Evolutionary conservation across 1,284 basidiomycete species (phyloP), one percentile per base, ranked within the genome.

Genomic region (Volvariella volvacea): DNA sequence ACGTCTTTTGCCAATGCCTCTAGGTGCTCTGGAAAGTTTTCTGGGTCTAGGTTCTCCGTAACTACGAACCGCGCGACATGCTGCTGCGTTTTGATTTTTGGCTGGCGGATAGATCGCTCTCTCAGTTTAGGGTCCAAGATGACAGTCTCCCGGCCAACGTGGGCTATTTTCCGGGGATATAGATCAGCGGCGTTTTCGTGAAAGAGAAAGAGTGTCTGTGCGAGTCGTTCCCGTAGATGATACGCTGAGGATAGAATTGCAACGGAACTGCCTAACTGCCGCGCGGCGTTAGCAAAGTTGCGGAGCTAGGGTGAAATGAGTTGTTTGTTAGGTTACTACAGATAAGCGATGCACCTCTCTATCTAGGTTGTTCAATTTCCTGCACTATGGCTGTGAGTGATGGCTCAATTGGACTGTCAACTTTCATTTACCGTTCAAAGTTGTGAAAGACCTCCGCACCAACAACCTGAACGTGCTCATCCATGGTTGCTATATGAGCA

Each of bases 261-360:
- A 20, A 84, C 80, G 2, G 82, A 84, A 44, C 78, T 81, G 17
- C 83, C 83, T 0, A 85, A 67, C 57, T 83, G 82, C 28, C 82
- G 76, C 9, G 81, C 74, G n/a, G 82, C 80, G 52, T 83, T 82
- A 33, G 80, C 77, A 55, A 85, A 85, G 59, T 82, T 84, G 31
- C 80, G 72, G 12, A 85, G 68, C 80, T 85, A 55, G 21, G 22
- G 21, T 8, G n/a, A 21, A 22, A 38, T n/a, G n/a, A n/a, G n/a
- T n/a, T n/a, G n/a, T n/a, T n/a, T n/a, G n/a, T 25, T n/a, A 41
- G 19, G 28, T 38, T 22, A 21, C 28, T 32, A 14, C 41, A 17
- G 10, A 20, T 22, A 31, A 21, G 21, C 38, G 28, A 51, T 61
- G 4, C 51, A 80, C 80, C 66, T 83, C 80, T 59, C 76, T 77